Base-by-base conservation (phyloP, 805 yeast species). In the Kodamaea kakaduensis region DNA sequence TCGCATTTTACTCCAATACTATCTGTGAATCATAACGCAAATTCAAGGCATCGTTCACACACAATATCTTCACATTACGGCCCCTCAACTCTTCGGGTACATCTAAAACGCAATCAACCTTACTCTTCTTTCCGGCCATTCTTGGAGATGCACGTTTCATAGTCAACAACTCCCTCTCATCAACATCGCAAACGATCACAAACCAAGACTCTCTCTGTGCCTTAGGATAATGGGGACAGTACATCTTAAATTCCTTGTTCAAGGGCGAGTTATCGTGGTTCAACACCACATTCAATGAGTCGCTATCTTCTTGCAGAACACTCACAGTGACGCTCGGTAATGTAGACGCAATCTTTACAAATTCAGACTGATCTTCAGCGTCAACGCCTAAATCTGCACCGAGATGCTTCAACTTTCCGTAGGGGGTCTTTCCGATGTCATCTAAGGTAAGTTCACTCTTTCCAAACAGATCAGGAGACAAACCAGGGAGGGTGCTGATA, bases 201-300 rank as follows among this genome's bases (percentile, higher is more conserved):
- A 90, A 86, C 97, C 98, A 93, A 0, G 94, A 78, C 54, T 93
- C 97, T 50, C 87, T 81, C 59, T 93, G 98, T 2, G 79, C 67
- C 58, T 93, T 90, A 29, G 96, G 95, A 62, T 85, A 93, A 47
- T 75, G 76, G 2, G 94, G 90, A 38, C 89, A 69, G 50, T 80
- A 77, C 34, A 86, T 74, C 44, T 75, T 75, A 64, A 78, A 84
- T 29, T 81, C 88, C 3, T 65, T 61, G 43, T 72, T 75, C 36
- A 62, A 51, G 3, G 77, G 69, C 16, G 42, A 47, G 36, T 74
- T 77, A n/a, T 64, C 60, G 52, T 84, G 94, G 6, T 53, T 56
- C 23, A 86, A 59, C 14, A 56, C 60, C 14, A 85, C 63, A 0
- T 39, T 43, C 10, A 84, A 31, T 5, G 46, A 37, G 10, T 59